Evolutionary conservation across 2,329 filamentous ascomycete species (phyloP).

Genomic region (Fusarium succisae): DNA sequence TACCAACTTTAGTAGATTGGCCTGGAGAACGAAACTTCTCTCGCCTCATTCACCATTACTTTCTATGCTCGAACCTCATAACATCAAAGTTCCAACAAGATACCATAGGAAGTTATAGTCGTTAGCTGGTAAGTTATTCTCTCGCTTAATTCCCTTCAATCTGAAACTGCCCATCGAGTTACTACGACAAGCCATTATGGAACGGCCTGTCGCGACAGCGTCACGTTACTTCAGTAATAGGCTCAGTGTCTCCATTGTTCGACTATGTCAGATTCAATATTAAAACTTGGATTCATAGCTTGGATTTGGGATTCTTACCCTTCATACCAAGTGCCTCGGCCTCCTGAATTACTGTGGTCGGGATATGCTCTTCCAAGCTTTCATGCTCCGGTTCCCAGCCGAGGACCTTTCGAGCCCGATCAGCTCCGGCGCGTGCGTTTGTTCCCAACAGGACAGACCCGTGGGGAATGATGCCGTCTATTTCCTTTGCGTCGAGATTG

Average conservation of each 20-base stretch:
- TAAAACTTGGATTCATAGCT: neutral
- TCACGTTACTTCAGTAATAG: too few relatives aligned
- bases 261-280: neutral
- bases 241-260: neutral
- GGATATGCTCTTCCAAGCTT: constrained; percentile 55
- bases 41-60: too few relatives aligned
- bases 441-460: constrained; percentile 63
- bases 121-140: too few relatives aligned
- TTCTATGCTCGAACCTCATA: too few relatives aligned
- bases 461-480: constrained; percentile 52
- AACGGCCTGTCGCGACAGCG: too few relatives aligned
- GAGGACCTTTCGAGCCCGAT: constrained; percentile 60
- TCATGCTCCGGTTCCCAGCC: constrained; percentile 62
- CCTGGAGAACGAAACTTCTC: too few relatives aligned
- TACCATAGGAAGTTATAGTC: too few relatives aligned
- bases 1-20: too few relatives aligned
- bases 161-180: too few relatives aligned
- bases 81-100: too few relatives aligned
- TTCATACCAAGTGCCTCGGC: constrained; percentile 15
- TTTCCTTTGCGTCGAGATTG: constrained; percentile 49
- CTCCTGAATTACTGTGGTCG: constrained; percentile 35
- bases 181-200: too few relatives aligned
- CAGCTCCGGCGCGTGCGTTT: constrained; percentile 63
- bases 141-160: too few relatives aligned
- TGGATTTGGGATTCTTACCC: neutral